Percentiles rank a stretch among this genome's conserved stretches.
Conservation (phyloP, 1,284 basidiomycete genomes). For the Hortiboletus rubellus region DNA sequence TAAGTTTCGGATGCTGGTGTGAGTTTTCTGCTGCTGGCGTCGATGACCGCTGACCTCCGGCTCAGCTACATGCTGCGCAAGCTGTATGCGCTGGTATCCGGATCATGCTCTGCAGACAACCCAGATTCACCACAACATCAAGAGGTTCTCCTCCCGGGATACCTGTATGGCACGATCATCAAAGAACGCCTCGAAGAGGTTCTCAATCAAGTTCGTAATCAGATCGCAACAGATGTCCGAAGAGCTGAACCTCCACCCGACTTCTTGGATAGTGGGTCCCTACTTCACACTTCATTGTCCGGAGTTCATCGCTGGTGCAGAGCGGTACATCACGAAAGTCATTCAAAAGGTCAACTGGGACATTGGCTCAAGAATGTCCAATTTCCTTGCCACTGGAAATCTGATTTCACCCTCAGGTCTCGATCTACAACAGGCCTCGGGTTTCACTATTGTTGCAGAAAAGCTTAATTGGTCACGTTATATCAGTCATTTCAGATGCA, state of each 20-base stretch:
- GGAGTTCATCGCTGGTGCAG: conserved; percentile 40
- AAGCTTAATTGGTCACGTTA: conserved; percentile 99
- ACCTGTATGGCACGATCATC: conserved; percentile 95
- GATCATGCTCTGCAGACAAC: conserved; percentile 91
- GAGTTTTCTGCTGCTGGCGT: conserved; percentile 12
- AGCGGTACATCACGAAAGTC: conserved; percentile 81
- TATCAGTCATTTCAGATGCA: conserved; percentile 97
- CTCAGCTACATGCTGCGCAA: conserved; percentile 94
- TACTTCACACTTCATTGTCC: neutral
- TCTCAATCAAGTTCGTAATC: conserved; percentile 72
- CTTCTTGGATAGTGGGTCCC: conserved; percentile 78
- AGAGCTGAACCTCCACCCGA: conserved; percentile 74
- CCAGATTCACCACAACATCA: conserved; percentile 99
- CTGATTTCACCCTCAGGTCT: conserved; percentile 93
- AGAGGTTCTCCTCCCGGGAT: conserved; percentile 94
- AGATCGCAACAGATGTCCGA: conserved; percentile 75
- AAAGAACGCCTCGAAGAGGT: conserved; percentile 96
- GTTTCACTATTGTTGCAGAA: conserved; percentile 98
- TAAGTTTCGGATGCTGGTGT: conserved; percentile 97
- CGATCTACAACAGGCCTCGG: conserved; percentile 95
- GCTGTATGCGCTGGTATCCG: conserved; percentile 90
- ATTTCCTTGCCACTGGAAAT: conserved; percentile 98
- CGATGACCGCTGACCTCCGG: conserved; percentile 14
- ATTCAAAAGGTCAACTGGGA: conserved; percentile 86
- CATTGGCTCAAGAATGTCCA: conserved; percentile 86